Percentiles rank a stretch among this genome's conserved stretches.
Conservation (phyloP, 2,329 filamentous ascomycete species). For the Bisporella sp. region DNA sequence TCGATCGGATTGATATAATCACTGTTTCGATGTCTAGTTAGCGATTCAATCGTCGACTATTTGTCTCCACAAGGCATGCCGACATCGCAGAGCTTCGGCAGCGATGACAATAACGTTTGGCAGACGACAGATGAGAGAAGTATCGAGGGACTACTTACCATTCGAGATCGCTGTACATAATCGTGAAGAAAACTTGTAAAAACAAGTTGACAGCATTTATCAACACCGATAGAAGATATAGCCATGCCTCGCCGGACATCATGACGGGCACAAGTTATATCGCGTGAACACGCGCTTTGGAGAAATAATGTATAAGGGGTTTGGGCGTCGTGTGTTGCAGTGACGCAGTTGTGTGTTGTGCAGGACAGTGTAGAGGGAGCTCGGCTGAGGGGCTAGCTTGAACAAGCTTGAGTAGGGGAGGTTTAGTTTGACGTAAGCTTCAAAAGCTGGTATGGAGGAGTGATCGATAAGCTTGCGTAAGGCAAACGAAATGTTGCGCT, state of each 20-base stretch:
- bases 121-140: too few relatives aligned
- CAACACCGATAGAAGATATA: slow-evolving; percentile 94
- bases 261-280: slow-evolving; percentile 29
- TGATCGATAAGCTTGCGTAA: too few relatives aligned
- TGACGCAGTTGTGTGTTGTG: slow-evolving; percentile 5
- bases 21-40: slow-evolving; percentile 38
- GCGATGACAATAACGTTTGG: too few relatives aligned
- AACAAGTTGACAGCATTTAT: slow-evolving; percentile 99
- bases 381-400: too few relatives aligned
- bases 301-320: slow-evolving; percentile 15
- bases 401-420: too few relatives aligned
- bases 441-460: too few relatives aligned
- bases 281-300: slow-evolving; percentile 1
- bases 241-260: slow-evolving; percentile 98
- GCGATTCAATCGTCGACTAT: too few relatives aligned
- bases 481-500: too few relatives aligned
- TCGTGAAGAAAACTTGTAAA: slow-evolving; percentile 99
- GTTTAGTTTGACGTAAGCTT: too few relatives aligned
- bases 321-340: slow-evolving; percentile 12
- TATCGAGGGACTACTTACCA: slow-evolving; percentile 54
- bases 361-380: too few relatives aligned
- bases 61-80: too few relatives aligned
- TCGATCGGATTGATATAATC: slow-evolving; percentile 99
- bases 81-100: too few relatives aligned
- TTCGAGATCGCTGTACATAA: slow-evolving; percentile 99